A percentile compares a stretch with the other conserved stretches of the same genome.
Conservation (phyloP, 2,329 filamentous ascomycete species). For the Atkinsonella texensis region DNA sequence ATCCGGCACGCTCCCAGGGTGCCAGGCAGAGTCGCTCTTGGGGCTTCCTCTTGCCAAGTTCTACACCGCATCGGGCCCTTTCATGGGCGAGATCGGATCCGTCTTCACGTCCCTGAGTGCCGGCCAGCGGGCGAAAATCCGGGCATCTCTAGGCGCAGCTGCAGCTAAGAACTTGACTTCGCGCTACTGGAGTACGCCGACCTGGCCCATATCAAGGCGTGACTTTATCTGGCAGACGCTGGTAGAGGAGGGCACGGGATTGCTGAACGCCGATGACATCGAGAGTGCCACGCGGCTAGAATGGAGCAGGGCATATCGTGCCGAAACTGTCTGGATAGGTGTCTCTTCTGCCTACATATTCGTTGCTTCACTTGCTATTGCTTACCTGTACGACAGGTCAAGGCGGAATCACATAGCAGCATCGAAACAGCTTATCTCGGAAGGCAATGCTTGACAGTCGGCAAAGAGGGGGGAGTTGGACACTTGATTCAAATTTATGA, state of each 20-base stretch:
- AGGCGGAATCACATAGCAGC: not conserved
- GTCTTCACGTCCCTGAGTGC: conserved; percentile 22
- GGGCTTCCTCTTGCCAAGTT: conserved; percentile 42
- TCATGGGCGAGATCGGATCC: conserved; percentile 39
- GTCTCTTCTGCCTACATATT: conserved; percentile 6
- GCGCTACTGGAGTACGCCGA: conserved; percentile 48
- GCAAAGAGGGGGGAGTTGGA: not conserved
- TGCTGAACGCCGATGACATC: conserved; percentile 52
- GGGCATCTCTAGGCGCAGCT: conserved; percentile 33
- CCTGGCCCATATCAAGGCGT: conserved; percentile 43
- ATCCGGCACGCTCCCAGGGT: conserved; percentile 1
- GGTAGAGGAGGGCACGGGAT: conserved; percentile 40
- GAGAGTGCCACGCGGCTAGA: conserved; percentile 19
- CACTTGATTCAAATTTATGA: too few relatives aligned
- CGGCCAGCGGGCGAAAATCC: conserved; percentile 28
- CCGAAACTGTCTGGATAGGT: conserved; percentile 12
- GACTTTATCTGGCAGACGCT: conserved; percentile 47
- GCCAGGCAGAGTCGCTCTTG: conserved; percentile 2
- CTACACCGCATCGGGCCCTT: conserved; percentile 51
- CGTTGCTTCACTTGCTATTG: conserved; percentile 2
- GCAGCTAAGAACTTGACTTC: conserved; percentile 40
- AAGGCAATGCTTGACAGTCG: not conserved
- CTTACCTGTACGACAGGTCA: conserved; percentile 3
- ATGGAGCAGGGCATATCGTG: conserved; percentile 8
- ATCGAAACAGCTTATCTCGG: not conserved